Percentiles rank a stretch among this genome's conserved stretches.
phyloP scores from a whole-genome alignment of 2,329 filamentous ascomycete genomes.

The Pseudocercospora pini-densiflorae region DNA sequence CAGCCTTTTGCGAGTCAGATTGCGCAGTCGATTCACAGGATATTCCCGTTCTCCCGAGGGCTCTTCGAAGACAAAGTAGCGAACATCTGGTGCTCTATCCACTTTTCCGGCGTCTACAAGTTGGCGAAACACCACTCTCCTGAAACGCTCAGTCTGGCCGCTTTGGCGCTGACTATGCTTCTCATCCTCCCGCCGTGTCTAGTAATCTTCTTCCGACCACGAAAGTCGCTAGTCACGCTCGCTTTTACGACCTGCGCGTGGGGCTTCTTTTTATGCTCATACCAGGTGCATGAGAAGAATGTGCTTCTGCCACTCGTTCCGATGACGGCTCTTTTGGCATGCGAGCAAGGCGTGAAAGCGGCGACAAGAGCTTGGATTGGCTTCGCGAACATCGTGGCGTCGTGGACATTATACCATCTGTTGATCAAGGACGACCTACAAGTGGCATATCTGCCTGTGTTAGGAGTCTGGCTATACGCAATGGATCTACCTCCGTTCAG shows the following conservation, averaged over 20 bases:
- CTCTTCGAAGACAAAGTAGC: conserved; percentile 99
- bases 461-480: conserved; percentile 81
- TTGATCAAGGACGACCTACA: conserved; percentile 80
- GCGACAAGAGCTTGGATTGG: conserved; percentile 86
- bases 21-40: conserved; percentile 79
- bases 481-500: conserved; percentile 78
- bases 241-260: conserved; percentile 84
- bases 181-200: conserved; percentile 78
- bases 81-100: conserved; percentile 94
- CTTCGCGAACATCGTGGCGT: conserved; percentile 85
- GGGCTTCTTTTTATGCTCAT: conserved; percentile 97
- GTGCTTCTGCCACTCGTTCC: conserved; percentile 89
- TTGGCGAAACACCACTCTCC: conserved; percentile 72
- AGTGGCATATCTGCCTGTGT: conserved; percentile 82
- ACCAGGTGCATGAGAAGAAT: conserved; percentile 98
- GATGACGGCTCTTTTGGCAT: conserved; percentile 87
- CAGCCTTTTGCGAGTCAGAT: conserved; percentile 78
- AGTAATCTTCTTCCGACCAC: conserved; percentile 76
- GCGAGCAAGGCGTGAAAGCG: conserved; percentile 75
- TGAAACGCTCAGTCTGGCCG: conserved; percentile 70
- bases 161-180: conserved; percentile 73
- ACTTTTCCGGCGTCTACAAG: conserved; percentile 77
- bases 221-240: conserved; percentile 74
- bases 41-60: conserved; percentile 92
- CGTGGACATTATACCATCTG: conserved; percentile 92